A percentile compares a stretch with the other conserved stretches of the same genome.
Evolutionary conservation across 139 green algal species (phyloP).

Genomic region (Chlamydomonas eustigma): DNA sequence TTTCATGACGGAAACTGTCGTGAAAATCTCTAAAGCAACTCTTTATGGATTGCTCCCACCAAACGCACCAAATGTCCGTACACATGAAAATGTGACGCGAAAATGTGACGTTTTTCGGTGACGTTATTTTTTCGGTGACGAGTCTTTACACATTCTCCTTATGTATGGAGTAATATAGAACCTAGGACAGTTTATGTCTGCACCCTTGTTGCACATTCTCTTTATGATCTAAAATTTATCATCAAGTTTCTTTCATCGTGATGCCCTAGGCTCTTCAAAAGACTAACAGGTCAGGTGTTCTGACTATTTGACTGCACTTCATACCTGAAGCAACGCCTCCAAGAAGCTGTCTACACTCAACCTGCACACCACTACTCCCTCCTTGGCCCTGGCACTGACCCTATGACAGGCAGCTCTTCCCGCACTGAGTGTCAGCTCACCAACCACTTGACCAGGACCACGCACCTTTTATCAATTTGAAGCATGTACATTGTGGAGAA

Average conservation of each 20-base stretch:
- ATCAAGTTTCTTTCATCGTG: not conserved
- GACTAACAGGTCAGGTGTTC: too few species aligned
- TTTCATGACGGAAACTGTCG: too few species aligned
- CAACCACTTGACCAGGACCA: constrained; percentile 36
- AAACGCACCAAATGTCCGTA: too few species aligned
- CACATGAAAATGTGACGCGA: too few species aligned
- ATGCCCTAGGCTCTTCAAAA: too few species aligned
- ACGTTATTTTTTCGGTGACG: not conserved
- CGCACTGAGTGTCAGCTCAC: constrained; percentile 27
- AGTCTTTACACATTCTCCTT: not conserved
- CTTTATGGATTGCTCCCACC: too few species aligned
- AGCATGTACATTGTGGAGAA: not conserved
- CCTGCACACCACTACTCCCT: constrained; percentile 28
- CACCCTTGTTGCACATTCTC: not conserved
- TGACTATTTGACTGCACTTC: constrained; percentile 10
- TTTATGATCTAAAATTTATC: not conserved
- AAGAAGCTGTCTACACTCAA: constrained; percentile 41
- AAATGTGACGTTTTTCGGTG: too few species aligned
- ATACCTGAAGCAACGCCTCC: constrained; percentile 31
- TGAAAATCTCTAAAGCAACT: too few species aligned
- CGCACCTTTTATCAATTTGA: constrained; percentile 18
- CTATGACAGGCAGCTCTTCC: not conserved
- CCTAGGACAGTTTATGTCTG: not conserved
- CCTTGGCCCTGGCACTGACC: constrained; percentile 16
- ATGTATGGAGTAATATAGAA: not conserved